Evolutionary conservation across 495 filamentous ascomycete genomes (phyloP).

Genomic region (Margaritispora aquatica): DNA sequence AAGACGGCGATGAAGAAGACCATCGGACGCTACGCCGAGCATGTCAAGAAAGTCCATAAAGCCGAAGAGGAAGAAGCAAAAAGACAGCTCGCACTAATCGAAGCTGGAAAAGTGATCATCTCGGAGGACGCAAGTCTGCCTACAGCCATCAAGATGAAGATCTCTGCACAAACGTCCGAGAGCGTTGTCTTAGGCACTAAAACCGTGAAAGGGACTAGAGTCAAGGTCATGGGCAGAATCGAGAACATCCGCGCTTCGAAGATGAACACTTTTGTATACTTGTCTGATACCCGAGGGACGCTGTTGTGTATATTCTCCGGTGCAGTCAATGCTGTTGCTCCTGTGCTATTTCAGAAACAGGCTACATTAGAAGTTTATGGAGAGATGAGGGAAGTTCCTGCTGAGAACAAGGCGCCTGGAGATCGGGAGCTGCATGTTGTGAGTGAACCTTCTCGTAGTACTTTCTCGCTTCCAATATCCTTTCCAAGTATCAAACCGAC

Average conservation of each 20-base stretch:
- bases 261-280: conserved; percentile 77
- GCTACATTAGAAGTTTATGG: conserved; percentile 83
- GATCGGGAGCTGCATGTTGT: conserved; percentile 89
- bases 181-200: conserved; percentile 60
- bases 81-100: conserved; percentile 56
- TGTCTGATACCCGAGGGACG: conserved; percentile 83
- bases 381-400: conserved; percentile 80
- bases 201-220: conserved; percentile 62
- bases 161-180: conserved; percentile 60
- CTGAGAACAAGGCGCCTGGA: conserved; percentile 73
- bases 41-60: conserved; percentile 56
- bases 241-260: conserved; percentile 82
- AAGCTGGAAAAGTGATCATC: conserved; percentile 76
- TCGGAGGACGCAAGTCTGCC: conserved; percentile 74
- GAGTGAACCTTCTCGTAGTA: too few species aligned
- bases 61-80: conserved; percentile 69
- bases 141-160: conserved; percentile 66
- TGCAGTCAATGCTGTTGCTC: conserved; percentile 85
- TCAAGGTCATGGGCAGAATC: conserved; percentile 79
- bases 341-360: conserved; percentile 78
- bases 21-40: conserved; percentile 62
- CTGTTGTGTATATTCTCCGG: conserved; percentile 86
- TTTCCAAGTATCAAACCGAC: too few species aligned
- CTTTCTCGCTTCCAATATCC: too few species aligned
- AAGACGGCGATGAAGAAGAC: conserved; percentile 83